phyloP scores from a whole-genome alignment of 2,329 filamentous ascomycete genomes.

The Fusarium transvaalense region DNA sequence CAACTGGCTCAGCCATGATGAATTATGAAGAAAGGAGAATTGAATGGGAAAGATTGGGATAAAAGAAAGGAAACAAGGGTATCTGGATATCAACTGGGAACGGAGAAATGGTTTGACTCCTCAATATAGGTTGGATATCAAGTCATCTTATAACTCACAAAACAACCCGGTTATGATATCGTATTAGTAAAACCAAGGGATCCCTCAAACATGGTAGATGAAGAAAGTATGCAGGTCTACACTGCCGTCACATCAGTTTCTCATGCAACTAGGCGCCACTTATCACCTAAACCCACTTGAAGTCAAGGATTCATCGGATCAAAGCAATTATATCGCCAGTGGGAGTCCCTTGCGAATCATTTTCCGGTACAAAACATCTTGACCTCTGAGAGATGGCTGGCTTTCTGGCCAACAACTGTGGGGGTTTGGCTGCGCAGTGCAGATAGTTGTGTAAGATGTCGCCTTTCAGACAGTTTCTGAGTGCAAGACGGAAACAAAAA shows the following conservation, averaged over 20 bases:
- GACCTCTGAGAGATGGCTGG: not conserved
- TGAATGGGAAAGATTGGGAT: not conserved
- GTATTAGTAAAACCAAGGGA: not conserved
- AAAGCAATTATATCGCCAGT: not conserved
- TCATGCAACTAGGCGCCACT: conserved; percentile 33
- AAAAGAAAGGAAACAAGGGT: not conserved
- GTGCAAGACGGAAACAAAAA: not conserved
- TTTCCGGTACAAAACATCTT: not conserved
- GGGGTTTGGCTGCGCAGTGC: not conserved
- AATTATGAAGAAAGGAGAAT: not conserved
- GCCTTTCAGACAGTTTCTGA: not conserved
- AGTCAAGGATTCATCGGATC: not conserved
- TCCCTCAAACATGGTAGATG: not conserved
- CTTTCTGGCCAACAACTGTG: not conserved
- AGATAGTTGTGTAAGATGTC: not conserved
- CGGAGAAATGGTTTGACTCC: not conserved
- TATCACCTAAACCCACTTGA: not conserved
- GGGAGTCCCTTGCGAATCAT: not conserved
- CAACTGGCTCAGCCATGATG: conserved; percentile 37
- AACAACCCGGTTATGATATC: not conserved
- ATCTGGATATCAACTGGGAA: not conserved
- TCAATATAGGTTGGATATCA: not conserved
- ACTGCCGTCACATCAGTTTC: not conserved
- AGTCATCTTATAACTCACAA: conserved; percentile 5
- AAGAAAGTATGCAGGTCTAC: not conserved